These are phyloP conservation scores for Xerocomus nothofagi DNA, from an alignment of 1,284 basidiomycete species.

Conservation along the genomic window DNA sequence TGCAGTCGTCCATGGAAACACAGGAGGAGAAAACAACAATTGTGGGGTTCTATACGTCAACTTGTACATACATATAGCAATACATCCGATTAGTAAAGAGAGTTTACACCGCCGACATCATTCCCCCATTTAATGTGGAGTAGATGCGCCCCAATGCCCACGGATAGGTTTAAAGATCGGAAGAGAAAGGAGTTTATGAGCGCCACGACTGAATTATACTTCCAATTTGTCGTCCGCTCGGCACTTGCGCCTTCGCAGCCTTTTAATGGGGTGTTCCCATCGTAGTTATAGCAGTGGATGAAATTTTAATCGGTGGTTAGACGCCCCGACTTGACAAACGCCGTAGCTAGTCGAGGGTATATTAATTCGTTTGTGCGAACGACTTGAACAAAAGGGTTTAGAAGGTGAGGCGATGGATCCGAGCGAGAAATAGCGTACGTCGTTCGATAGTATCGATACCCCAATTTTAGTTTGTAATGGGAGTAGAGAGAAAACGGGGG, in stretches of 20 bases:
- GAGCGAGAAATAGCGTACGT: neutral
- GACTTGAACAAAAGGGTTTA: neutral
- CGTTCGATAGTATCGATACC: too few species aligned
- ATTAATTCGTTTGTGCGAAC: neutral
- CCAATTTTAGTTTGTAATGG: neutral
- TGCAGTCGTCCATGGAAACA: neutral
- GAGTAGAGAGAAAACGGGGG: neutral
- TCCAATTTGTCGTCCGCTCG: constrained; percentile 9
- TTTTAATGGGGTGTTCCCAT: constrained; percentile 18
- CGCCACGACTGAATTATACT: constrained; percentile 3
- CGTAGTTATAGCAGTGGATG: constrained; percentile 7
- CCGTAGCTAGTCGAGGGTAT: neutral
- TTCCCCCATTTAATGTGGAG: constrained; percentile 13
- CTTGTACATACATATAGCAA: constrained; percentile 1
- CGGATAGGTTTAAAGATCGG: constrained; percentile 4
- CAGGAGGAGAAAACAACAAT: neutral
- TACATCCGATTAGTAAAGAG: constrained; percentile 12
- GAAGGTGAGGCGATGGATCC: neutral
- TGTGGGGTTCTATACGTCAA: constrained; percentile 18
- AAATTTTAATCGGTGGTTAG: constrained; percentile 2
- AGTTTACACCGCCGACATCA: neutral
- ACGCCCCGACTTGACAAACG: neutral
- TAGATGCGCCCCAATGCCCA: constrained; percentile 15
- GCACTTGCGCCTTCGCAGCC: constrained; percentile 15
- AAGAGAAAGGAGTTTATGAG: constrained; percentile 8